phyloP scores from a whole-genome alignment of 1,284 basidiomycete genomes.

The Microbotryomycetes sp. region DNA sequence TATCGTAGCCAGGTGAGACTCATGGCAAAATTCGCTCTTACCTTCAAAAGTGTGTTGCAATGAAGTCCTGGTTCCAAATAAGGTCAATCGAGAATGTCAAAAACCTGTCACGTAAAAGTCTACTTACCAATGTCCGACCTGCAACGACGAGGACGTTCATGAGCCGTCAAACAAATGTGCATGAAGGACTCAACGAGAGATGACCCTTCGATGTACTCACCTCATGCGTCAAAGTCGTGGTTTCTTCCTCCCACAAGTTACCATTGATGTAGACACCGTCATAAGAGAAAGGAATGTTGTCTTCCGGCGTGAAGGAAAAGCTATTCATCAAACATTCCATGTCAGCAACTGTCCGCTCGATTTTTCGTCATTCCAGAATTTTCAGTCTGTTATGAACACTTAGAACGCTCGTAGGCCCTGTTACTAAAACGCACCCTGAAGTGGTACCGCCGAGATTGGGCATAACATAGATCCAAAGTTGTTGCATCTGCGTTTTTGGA shows the following conservation, averaged over 20 bases:
- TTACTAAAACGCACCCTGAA: neutral
- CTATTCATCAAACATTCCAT: neutral
- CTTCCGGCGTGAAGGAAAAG: neutral
- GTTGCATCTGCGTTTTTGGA: neutral
- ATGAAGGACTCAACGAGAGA: too few relatives aligned
- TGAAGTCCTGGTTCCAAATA: neutral
- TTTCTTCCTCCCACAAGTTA: neutral
- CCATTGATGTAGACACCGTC: neutral
- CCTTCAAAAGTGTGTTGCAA: neutral
- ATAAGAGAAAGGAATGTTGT: neutral
- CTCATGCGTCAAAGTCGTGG: neutral
- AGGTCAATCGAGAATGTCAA: neutral
- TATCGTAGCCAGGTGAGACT: too few relatives aligned
- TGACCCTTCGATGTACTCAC: too few relatives aligned
- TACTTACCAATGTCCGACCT: neutral
- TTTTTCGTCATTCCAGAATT: neutral
- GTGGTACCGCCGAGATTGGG: neutral
- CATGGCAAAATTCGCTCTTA: too few relatives aligned
- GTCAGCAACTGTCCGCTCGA: neutral
- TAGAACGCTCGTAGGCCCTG: neutral
- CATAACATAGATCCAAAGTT: neutral
- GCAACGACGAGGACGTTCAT: too few relatives aligned
- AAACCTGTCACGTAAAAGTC: neutral
- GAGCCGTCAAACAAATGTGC: too few relatives aligned
- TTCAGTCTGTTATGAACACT: neutral